Percentiles rank a stretch among this genome's conserved stretches.
phyloP scores from a whole-genome alignment of 768 basidiomycete genomes.

The Lepiota subincarnata region DNA sequence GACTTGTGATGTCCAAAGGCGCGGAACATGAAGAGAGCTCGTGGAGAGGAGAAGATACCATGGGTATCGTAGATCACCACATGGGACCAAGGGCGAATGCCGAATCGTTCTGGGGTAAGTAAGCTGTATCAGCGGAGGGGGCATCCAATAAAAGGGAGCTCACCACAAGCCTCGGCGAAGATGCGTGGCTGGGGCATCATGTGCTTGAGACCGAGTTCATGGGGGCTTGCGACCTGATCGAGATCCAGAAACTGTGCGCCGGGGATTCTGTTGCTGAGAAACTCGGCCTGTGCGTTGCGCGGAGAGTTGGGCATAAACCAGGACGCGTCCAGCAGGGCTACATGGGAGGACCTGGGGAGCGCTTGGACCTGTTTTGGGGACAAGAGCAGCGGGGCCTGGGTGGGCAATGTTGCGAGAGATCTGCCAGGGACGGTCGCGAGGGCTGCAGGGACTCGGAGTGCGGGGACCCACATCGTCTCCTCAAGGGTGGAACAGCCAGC shows the following conservation, averaged over 20 bases:
- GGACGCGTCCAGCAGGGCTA: conserved; percentile 66
- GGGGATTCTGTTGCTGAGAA: conserved; percentile 60
- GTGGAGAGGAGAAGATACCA: conserved; percentile 89
- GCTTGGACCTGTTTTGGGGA: conserved; percentile 46
- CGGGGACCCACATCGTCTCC: too few species aligned
- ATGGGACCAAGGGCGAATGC: conserved; percentile 69
- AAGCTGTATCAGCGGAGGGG: neutral
- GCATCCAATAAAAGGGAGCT: conserved; percentile 22
- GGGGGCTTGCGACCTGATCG: conserved; percentile 70
- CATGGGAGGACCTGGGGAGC: conserved; percentile 26
- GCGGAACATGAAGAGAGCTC: conserved; percentile 93
- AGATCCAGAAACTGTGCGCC: conserved; percentile 73
- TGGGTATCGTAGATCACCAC: conserved; percentile 89
- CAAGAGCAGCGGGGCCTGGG: conserved; percentile 43
- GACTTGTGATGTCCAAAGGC: conserved; percentile 85
- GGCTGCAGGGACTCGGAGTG: too few species aligned
- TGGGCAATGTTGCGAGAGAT: conserved; percentile 34
- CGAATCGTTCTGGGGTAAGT: conserved; percentile 48
- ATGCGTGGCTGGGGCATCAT: conserved; percentile 79
- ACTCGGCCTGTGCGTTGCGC: conserved; percentile 70
- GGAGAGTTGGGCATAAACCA: conserved; percentile 95
- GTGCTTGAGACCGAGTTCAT: conserved; percentile 82
- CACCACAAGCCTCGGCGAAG: conserved; percentile 82
- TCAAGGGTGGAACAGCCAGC: too few species aligned
- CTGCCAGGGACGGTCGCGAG: conserved; percentile 14